These are phyloP conservation scores for Tolypocladium sp. DNA, from an alignment of 2,329 filamentous ascomycete genomes.

Conservation along the genomic window DNA sequence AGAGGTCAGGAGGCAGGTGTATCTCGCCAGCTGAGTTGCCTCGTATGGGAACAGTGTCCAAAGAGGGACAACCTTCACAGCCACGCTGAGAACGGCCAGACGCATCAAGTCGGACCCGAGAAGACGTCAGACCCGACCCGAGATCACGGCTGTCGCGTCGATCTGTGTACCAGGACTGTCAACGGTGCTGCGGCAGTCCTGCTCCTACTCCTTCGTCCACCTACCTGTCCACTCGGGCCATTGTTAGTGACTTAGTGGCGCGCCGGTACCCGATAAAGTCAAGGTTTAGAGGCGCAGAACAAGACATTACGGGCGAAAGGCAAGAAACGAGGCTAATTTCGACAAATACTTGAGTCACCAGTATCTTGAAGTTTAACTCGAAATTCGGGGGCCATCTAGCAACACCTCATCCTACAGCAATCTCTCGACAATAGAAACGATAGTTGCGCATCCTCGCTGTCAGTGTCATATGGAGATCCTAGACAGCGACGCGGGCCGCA, in stretches of 20 bases:
- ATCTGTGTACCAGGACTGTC: too few relatives aligned
- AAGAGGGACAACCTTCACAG: not conserved
- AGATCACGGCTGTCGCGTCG: not conserved
- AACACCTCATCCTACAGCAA: not conserved
- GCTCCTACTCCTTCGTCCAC: too few relatives aligned
- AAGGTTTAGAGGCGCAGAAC: not conserved
- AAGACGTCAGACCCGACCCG: not conserved
- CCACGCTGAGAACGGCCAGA: not conserved
- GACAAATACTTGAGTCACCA: not conserved
- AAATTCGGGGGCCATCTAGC: not conserved
- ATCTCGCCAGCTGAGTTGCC: conserved; percentile 38
- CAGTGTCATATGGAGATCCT: too few relatives aligned
- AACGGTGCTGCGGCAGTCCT: too few relatives aligned
- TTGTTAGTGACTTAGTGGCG: too few relatives aligned
- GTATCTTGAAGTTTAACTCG: not conserved
- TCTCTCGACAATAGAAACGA: not conserved
- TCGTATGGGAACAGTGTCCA: too few relatives aligned
- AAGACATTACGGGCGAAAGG: not conserved
- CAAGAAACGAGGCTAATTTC: not conserved
- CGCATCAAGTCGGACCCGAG: not conserved
- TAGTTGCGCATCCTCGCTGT: too few relatives aligned
- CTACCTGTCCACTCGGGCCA: too few relatives aligned
- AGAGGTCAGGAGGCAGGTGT: conserved; percentile 59
- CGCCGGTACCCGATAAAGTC: not conserved
- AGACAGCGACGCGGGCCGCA: too few relatives aligned